Percentiles rank a stretch among this genome's conserved stretches.
phyloP scores from a whole-genome alignment of 768 basidiomycete species.

The Pleurotus djamor region DNA sequence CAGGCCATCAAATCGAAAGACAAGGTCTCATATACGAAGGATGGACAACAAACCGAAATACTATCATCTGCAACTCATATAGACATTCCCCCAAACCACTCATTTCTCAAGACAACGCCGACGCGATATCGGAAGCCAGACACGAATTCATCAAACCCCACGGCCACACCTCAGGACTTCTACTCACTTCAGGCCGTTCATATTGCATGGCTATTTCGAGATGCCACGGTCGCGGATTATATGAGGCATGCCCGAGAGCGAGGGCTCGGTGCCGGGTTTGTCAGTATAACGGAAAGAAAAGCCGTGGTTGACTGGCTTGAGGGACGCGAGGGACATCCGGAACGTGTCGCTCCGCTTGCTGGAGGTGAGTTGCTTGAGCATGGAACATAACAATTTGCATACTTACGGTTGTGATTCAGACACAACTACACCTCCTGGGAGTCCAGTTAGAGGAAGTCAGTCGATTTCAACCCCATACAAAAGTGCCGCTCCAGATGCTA shows the following conservation, averaged over 20 bases:
- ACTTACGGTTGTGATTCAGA: constrained; percentile 26
- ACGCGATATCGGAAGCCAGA: constrained; percentile 79
- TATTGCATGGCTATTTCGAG: constrained; percentile 78
- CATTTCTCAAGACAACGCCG: constrained; percentile 68
- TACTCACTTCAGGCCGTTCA: constrained; percentile 82
- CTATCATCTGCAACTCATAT: constrained; percentile 65
- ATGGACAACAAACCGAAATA: constrained; percentile 38
- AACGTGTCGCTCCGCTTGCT: constrained; percentile 44
- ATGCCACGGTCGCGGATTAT: constrained; percentile 80
- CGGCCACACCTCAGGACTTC: constrained; percentile 54
- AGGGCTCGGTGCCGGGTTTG: constrained; percentile 71
- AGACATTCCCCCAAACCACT: constrained; percentile 45
- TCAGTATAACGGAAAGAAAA: constrained; percentile 87
- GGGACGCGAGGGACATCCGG: constrained; percentile 47
- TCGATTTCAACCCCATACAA: constrained; percentile 19
- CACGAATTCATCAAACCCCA: constrained; percentile 35
- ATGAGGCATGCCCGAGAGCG: constrained; percentile 80
- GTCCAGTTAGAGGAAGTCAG: constrained; percentile 30
- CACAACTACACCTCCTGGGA: constrained; percentile 57
- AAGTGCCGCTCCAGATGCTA: constrained; percentile 23
- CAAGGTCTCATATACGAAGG: constrained; percentile 46
- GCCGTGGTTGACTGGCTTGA: constrained; percentile 84
- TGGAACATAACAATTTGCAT: background rate
- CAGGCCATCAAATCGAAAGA: constrained; percentile 58
- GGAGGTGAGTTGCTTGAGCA: constrained; percentile 25